Base-by-base conservation (phyloP, 2,329 filamentous ascomycete genomes). In the Graphium sp. region DNA sequence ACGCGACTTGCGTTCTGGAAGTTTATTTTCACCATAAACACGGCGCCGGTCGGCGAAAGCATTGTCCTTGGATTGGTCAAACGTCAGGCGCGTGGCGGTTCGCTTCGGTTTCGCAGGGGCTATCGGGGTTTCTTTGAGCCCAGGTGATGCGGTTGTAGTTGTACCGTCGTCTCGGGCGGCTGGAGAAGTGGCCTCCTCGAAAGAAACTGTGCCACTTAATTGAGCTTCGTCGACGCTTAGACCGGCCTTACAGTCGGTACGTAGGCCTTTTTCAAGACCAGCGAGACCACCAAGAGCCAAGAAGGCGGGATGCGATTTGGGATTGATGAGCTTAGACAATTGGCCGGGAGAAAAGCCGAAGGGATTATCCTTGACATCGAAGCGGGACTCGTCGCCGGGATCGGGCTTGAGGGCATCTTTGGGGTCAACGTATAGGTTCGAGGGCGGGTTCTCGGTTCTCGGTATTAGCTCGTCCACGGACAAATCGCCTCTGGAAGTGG, bases 301-400 rank as follows among this genome's bases (percentile, higher is more conserved):
- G 35, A 85, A 83, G 5, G 79, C 80, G 16, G 66, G 58, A 34
- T 80, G 56, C 39, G 64, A 83, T 52, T 89, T 87, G 2, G 81
- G 80, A 37, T 85, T 84, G 30, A 83, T 58, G 6, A 87, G 53
- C 51, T 85, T 87, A 36, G 69, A 72, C 40, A 84, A 52, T 37
- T 82, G 76, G 5, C 78, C 78, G 1, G 74, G 74, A 0, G 72
- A 66, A 40, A 75, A 83, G 6, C 74, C 78, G 39, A 84, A 83
- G 24, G 63, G 70, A 47, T 79, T 82, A 39, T 75, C 56, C 26
- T 71, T 58, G 9, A 75, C 64, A 24, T 66, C 43, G 40, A 81
- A 87, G 36, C 80, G 73, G 12, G 56, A 62, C 48, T 84, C 77
- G 1, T 69, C 75, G 6, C 74, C 75, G 2, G 72, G 75, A 43